Evolutionary conservation across 257 asterid genomes (phyloP).

Genomic region (Nicotiana obtusifolia): DNA sequence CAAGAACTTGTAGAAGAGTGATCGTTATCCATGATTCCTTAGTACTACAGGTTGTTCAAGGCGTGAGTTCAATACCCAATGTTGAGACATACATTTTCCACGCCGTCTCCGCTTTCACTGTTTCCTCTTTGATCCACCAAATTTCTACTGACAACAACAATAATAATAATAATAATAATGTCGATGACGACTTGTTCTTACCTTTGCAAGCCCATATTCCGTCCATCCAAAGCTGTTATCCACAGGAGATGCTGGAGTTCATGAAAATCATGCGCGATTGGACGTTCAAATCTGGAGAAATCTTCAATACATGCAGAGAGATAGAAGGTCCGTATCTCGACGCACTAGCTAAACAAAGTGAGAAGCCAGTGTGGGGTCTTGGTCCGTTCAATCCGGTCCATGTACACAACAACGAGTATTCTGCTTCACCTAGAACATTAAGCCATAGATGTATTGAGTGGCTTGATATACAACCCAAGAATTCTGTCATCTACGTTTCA

Average conservation of each 20-base stretch:
- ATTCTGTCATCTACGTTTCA: background rate
- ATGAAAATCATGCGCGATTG: rapidly evolving
- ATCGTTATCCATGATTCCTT: background rate
- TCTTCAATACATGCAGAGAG: background rate
- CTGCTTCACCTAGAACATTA: background rate
- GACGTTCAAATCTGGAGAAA: slow-evolving; percentile 5
- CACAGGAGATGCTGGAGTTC: background rate
- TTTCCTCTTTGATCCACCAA: background rate
- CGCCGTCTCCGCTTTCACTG: background rate
- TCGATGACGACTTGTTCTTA: background rate
- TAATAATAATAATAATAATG: no score
- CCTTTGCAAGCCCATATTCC: background rate
- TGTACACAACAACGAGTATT: background rate
- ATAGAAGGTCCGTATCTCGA: background rate
- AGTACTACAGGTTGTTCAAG: background rate
- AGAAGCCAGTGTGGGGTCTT: slow-evolving; percentile 1
- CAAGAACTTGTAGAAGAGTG: no score
- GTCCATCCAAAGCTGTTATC: background rate
- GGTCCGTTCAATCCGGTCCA: background rate
- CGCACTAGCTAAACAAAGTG: background rate
- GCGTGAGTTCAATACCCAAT: background rate
- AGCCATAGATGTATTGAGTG: background rate
- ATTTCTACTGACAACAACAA: no score
- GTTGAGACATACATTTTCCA: background rate
- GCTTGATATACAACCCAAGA: background rate